Evolutionary conservation across 768 basidiomycete genomes (phyloP).

Genomic region (Termitomyces sp.): DNA sequence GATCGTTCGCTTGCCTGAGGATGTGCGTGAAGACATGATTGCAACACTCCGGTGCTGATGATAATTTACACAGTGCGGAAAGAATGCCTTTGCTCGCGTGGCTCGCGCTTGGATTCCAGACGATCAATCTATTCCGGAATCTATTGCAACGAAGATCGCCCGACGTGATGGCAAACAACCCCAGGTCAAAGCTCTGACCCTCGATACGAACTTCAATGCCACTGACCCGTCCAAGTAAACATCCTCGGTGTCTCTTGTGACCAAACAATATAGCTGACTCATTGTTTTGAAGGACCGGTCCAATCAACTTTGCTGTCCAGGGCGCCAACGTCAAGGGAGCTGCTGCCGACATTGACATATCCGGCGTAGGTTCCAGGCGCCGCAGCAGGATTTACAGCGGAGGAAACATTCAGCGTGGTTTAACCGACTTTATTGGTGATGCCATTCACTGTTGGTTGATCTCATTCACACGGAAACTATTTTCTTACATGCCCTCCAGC

Average conservation of each 20-base stretch:
- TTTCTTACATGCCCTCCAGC: conserved; percentile 5
- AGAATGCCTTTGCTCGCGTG: background rate
- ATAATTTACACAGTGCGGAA: conserved; percentile 28
- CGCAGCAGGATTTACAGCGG: background rate
- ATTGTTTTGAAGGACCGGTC: too few relatives aligned
- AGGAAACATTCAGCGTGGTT: conserved; percentile 12
- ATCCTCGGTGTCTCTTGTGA: background rate
- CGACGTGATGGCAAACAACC: conserved; percentile 30
- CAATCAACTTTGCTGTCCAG: too few relatives aligned
- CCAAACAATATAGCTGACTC: background rate
- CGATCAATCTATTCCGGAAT: conserved; percentile 37
- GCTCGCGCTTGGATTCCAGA: conserved; percentile 16
- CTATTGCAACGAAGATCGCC: conserved; percentile 21
- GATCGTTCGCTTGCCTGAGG: conserved; percentile 48
- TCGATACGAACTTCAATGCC: conserved; percentile 28
- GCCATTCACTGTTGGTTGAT: conserved; percentile 22
- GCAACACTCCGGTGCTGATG: background rate
- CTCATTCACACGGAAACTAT: background rate
- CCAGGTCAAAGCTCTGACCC: conserved; percentile 32
- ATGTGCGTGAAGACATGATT: conserved; percentile 15
- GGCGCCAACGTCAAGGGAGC: too few relatives aligned
- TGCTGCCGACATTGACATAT: conserved; percentile 7
- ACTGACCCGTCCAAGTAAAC: conserved; percentile 16
- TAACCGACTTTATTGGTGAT: conserved; percentile 22
- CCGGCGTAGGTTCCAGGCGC: conserved; percentile 28